Base-by-base conservation (phyloP, 2,329 filamentous ascomycete genomes). In the Leptographium procerum region DNA sequence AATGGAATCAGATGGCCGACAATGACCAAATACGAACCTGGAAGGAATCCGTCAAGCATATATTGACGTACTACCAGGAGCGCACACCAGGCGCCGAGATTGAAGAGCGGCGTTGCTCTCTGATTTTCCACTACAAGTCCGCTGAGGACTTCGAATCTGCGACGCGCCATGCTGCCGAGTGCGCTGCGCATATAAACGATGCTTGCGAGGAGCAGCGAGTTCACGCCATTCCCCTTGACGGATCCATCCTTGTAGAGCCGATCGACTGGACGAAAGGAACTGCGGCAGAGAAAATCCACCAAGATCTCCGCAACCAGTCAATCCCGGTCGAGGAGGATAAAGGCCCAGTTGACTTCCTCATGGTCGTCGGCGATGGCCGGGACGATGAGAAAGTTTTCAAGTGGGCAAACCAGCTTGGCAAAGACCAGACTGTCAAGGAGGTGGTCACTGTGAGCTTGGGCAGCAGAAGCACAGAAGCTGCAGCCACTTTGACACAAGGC, bases 361-460 rank as follows among this genome's bases (percentile, higher is more conserved):
- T 96, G 74, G 88, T 96, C 8, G 83, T 91, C 36, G 92, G 92
- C 43, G 91, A 96, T 67, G 90, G 91, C 48, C 85, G 92, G 34
- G 92, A 96, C 65, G 94, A 97, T 64, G 92, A 97, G 69, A 87
- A 89, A 65, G 87, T 96, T 24, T 97, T 96, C 75, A 86, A 86
- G 62, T 97, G 94, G 92, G 94, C 92, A 22, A 96, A 96, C 72
- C 78, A 83, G 54, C 74, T 96, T 13, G 78, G 78, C 26, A 77
- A 80, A 3, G 73, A 79, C 10, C 78, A 80, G 22, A 73, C 74
- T 2, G 78, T 91, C 50, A 73, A 84, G 55, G 79, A 89, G 58
- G 88, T 94, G 4, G 84, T 87, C 61, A 96, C 91, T 2, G 91
- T 96, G 26, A 95, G 89, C 63, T 76, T 97, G 40, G 91, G 91